A percentile compares a stretch with the other conserved stretches of the same genome.
Conservation (phyloP, 2,329 filamentous ascomycete genomes). For the Exophiala oligosperma region DNA sequence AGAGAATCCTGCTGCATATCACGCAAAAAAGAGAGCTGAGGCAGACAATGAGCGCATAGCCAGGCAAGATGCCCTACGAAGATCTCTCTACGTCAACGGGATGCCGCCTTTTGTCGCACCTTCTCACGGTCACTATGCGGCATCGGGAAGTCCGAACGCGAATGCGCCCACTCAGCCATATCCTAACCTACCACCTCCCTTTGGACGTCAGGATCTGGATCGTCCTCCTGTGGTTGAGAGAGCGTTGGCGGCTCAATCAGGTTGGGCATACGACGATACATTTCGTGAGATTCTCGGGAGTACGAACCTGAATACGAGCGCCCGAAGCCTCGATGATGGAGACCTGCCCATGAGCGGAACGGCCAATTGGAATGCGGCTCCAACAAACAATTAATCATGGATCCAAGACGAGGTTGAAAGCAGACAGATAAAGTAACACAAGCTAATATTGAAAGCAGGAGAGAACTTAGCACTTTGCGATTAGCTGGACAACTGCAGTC, state of each 20-base stretch:
- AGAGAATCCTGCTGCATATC: conserved; percentile 35
- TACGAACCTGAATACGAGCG: background rate
- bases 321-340: background rate
- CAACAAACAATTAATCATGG: background rate
- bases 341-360: background rate
- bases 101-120: background rate
- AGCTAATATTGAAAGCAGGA: background rate
- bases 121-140: background rate
- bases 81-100: background rate
- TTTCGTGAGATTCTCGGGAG: conserved; percentile 1
- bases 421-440: background rate
- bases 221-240: background rate
- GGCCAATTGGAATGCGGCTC: background rate
- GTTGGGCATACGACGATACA: conserved; percentile 11
- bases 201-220: background rate
- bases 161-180: background rate
- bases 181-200: background rate
- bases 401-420: background rate
- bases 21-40: conserved; percentile 11
- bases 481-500: too few species aligned
- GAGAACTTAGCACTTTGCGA: too few species aligned
- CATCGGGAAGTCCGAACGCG: background rate
- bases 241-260: background rate
- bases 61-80: background rate
- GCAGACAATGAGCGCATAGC: background rate